Percentiles rank a stretch among this genome's conserved stretches.
These are phyloP conservation scores for Brassica juncea DNA, from an alignment of 345 rosid genomes.

Conservation along the genomic window DNA sequence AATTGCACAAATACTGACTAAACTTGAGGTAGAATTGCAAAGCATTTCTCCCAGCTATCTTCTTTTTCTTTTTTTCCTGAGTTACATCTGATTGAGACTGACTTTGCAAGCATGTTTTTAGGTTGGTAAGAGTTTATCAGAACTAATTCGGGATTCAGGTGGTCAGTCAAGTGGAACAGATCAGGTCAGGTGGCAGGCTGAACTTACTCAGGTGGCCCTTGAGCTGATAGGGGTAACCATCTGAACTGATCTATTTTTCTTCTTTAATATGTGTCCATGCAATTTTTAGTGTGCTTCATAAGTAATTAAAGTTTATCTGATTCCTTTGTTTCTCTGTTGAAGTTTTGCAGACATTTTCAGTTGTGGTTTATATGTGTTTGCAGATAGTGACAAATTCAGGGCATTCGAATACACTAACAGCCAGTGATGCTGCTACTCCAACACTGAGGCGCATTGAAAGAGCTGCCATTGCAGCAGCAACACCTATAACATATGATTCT, in stretches of 20 bases:
- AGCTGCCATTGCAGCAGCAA: conserved; percentile 98
- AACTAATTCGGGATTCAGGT: conserved; percentile 90
- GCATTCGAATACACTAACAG: conserved; percentile 86
- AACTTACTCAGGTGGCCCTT: conserved; percentile 91
- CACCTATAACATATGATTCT: conserved; percentile 87
- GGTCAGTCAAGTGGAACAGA: conserved; percentile 76
- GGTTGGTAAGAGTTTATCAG: conserved; percentile 97
- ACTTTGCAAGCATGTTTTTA: conserved; percentile 37
- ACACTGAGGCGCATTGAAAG: conserved; percentile 96
- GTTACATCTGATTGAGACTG: conserved; percentile 14
- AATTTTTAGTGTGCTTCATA: conserved; percentile 10
- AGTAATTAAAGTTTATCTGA: not conserved
- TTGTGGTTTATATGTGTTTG: conserved; percentile 35
- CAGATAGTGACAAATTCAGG: conserved; percentile 98
- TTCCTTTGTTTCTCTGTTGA: conserved; percentile 9
- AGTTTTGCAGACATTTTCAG: conserved; percentile 7
- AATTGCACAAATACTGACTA: conserved; percentile 96
- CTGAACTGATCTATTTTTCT: conserved; percentile 1
- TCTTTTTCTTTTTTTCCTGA: conserved; percentile 1
- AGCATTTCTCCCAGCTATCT: not conserved
- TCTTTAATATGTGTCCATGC: not conserved
- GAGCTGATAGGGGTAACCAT: conserved; percentile 85
- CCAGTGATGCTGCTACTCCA: conserved; percentile 99
- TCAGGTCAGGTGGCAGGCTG: conserved; percentile 94
- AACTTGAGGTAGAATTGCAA: conserved; percentile 72